These are phyloP conservation scores for Garcia nutans DNA, from an alignment of 345 rosid genomes.

Conservation along the genomic window DNA sequence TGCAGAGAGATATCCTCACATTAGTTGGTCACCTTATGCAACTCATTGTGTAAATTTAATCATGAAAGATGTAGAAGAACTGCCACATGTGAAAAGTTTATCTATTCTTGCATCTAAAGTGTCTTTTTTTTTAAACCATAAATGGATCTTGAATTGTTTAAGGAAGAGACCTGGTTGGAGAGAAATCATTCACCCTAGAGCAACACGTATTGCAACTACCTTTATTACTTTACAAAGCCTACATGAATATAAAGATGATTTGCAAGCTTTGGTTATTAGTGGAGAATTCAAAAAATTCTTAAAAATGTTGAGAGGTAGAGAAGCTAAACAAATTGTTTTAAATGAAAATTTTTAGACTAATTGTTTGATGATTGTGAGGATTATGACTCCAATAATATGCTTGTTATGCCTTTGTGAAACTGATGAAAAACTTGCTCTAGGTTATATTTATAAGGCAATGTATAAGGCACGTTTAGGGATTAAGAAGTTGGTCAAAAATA, in stretches of 20 bases:
- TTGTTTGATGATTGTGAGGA: too few relatives aligned
- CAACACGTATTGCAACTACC: neutral
- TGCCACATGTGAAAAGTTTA: neutral
- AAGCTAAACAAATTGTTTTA: too few relatives aligned
- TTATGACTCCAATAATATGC: too few relatives aligned
- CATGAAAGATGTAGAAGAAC: neutral
- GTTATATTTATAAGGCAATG: conserved; percentile 4
- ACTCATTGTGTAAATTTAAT: neutral
- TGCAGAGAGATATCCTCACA: too few relatives aligned
- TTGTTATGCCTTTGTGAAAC: too few relatives aligned
- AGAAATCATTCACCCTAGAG: neutral
- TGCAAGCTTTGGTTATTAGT: neutral
- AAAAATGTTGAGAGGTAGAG: neutral
- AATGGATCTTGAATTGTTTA: neutral
- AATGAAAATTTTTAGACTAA: too few relatives aligned
- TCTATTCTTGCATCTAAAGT: neutral
- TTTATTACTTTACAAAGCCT: neutral
- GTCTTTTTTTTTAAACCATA: neutral
- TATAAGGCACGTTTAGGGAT: neutral
- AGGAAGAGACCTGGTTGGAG: neutral
- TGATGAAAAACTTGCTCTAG: neutral
- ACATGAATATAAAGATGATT: neutral
- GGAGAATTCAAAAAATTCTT: neutral
- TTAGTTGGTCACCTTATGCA: neutral
- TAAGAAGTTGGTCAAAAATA: neutral